Base-by-base conservation (phyloP, 2,329 filamentous ascomycete genomes). In the Colletotrichum scovillei region DNA sequence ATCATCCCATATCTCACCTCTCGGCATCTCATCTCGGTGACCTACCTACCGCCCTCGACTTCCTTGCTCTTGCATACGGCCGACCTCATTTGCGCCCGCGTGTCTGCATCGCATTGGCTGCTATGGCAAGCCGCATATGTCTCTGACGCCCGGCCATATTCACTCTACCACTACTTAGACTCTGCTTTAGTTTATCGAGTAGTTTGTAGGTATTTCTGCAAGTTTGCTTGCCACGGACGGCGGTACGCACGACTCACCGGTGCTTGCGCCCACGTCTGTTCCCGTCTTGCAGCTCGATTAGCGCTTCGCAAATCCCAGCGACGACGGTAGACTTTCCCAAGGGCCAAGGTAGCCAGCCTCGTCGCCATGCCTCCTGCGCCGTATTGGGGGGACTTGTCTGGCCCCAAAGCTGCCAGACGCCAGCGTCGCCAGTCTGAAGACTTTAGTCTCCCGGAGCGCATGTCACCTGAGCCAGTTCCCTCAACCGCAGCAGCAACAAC, bases 351-450 rank as follows among this genome's bases (percentile, higher is more conserved):
- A 76, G 70, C 76, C 58, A 76, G 70, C 76, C 58, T 73, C 72
- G 68, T 73, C 73, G 70, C 68, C 72, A 76, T 76, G 75, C 74
- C 75, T 58, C 62, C 56, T 55, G 74, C 84, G 64, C 83, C 86
- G n/a, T 89, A 89, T 79, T 89, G 87, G 87, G 87, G 87, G 78
- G 80, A 88, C 77, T 82, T 89, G 72, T 72, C 75, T 22, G 77
- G 68, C 78, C 78, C 75, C 32, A 71, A 73, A 35, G 46, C 59
- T 8, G 67, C 74, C 66, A 69, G 77, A 77, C 65, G 59, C 76
- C 59, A 75, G 55, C 63, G 71, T 72, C 74, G 72, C 60, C 74
- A 75, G 59, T 72, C 70, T 26, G 69, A 74, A 63, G 75, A 74
- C 67, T 75, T 71, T 46, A 58, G 53, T 70, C 72, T 72, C n/a